These are phyloP conservation scores for Raddia guianensis DNA, from an alignment of 176 grass and related monocot genomes.

Conservation along the genomic window DNA sequence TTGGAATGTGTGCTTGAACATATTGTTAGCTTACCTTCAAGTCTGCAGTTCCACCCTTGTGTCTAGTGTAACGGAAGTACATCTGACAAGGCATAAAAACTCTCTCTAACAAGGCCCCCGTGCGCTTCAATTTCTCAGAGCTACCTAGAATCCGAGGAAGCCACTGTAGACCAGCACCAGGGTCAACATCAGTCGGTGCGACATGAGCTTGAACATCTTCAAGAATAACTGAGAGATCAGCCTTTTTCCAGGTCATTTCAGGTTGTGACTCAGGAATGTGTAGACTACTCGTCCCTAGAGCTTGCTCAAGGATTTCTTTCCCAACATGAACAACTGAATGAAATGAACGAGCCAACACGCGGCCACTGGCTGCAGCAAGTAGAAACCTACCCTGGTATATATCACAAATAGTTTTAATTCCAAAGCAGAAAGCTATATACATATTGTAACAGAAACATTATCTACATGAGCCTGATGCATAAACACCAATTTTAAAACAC, in stretches of 20 bases:
- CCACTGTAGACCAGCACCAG: constrained; percentile 98
- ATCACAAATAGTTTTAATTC: constrained; percentile 37
- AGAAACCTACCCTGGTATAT: constrained; percentile 89
- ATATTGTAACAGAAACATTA: neutral
- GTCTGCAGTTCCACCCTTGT: constrained; percentile 96
- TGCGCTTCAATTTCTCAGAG: constrained; percentile 86
- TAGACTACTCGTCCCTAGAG: constrained; percentile 71
- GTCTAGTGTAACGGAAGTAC: constrained; percentile 93
- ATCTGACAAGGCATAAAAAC: constrained; percentile 99
- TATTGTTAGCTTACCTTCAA: constrained; percentile 67
- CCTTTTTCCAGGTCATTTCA: constrained; percentile 94
- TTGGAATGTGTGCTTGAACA: constrained; percentile 13
- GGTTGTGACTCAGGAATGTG: constrained; percentile 77
- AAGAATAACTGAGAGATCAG: constrained; percentile 83
- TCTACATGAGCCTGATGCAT: constrained; percentile 24
- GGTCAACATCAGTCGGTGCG: constrained; percentile 96
- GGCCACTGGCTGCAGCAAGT: constrained; percentile 95
- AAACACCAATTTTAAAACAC: constrained; percentile 21
- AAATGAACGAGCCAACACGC: constrained; percentile 85
- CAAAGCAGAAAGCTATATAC: constrained; percentile 3
- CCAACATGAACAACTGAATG: constrained; percentile 97
- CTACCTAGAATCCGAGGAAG: constrained; percentile 79
- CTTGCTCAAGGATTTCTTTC: constrained; percentile 94
- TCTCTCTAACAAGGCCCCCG: constrained; percentile 92
- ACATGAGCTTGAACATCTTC: constrained; percentile 99